Evolutionary conservation across 75 land plant species (phyloP), one percentile per base, ranked within the genome.

Genomic region (Isoetes taiwanensis): DNA sequence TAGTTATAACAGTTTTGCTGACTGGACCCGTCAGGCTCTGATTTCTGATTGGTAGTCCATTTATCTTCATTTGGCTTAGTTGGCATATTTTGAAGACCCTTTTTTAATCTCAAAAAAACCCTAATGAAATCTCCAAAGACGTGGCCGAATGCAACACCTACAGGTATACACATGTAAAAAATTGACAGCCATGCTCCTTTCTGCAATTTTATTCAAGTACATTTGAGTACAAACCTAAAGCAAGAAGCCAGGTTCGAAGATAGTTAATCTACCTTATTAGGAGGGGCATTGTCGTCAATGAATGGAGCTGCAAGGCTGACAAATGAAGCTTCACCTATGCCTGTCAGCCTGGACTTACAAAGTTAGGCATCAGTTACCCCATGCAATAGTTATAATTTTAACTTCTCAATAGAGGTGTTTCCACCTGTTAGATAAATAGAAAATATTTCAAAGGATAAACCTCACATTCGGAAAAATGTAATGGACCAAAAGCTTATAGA

Each of bases 151-250:
- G 99, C 99, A 41, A 75, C 40, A 35, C 99, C 99, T 59, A 78
- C 69, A 9, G 99, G 99, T 46, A 94, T 94, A 33, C 96, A 94
- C 99, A 89, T 88, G 80, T 88, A 94, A 70, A 94, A 94, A 27
- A 75, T 41, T 31, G 90, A 73, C 64, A 94, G 90, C 99, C 99
- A 94, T 3, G 80, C 83, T 41, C 85, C 82, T 76, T 78, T 89
- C 99, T 94, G 86, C 19, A 63, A 59, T 16, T 16, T 16, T 33
- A 20, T 26, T 41, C 28, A 58, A 26, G 39, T 32, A 31, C 32
- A 23, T 26, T 29, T 14, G 11, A 58, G n/a, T 10, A 24, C 31
- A 28, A 65, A 27, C 10, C 41, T 24, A 59, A 1, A 19, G 54
- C 25, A 19, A 53, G n/a, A n/a, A n/a, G n/a, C n/a, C n/a, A n/a